Evolutionary conservation across 495 filamentous ascomycete species (phyloP).

Genomic region (Staphylotrichum tortipilum): DNA sequence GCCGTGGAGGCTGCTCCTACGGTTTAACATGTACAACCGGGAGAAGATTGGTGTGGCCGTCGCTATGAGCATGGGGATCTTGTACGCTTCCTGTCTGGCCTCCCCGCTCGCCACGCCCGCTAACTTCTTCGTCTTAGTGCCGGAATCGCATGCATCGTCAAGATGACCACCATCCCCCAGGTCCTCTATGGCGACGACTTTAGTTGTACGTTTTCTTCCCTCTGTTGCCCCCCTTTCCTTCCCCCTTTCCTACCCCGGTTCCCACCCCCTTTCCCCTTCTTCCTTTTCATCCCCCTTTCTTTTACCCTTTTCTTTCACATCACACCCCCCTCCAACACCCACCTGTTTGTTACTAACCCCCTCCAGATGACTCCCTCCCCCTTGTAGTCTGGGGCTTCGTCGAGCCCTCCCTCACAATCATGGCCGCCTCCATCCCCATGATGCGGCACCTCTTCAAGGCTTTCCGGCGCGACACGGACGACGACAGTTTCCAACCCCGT

Average conservation of each 20-base stretch:
- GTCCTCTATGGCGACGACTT: conserved; percentile 15
- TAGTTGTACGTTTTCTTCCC: conserved; percentile 25
- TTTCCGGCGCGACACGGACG: background rate
- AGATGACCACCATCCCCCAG: conserved; percentile 13
- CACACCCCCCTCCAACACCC: background rate
- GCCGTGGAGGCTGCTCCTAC: conserved; percentile 19
- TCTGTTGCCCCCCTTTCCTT: too few species aligned
- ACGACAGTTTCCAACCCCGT: too few species aligned
- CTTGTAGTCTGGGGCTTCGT: conserved; percentile 22
- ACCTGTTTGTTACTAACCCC: too few species aligned
- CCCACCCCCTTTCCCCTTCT: background rate
- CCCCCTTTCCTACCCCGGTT: too few species aligned
- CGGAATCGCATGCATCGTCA: conserved; percentile 19
- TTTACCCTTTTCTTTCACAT: background rate
- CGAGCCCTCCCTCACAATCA: conserved; percentile 24
- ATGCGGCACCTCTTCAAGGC: conserved; percentile 17
- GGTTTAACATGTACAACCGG: conserved; percentile 20
- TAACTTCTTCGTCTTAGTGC: conserved; percentile 8
- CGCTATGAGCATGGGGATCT: conserved; percentile 26
- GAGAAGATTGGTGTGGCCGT: conserved; percentile 25
- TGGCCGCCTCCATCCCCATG: conserved; percentile 25
- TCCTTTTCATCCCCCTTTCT: too few species aligned
- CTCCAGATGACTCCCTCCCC: conserved; percentile 13
- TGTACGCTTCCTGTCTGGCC: conserved; percentile 8
- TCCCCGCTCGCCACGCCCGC: background rate